Base-by-base conservation (phyloP, 2,329 filamentous ascomycete species). In the Sphaerulina vaccinii region DNA sequence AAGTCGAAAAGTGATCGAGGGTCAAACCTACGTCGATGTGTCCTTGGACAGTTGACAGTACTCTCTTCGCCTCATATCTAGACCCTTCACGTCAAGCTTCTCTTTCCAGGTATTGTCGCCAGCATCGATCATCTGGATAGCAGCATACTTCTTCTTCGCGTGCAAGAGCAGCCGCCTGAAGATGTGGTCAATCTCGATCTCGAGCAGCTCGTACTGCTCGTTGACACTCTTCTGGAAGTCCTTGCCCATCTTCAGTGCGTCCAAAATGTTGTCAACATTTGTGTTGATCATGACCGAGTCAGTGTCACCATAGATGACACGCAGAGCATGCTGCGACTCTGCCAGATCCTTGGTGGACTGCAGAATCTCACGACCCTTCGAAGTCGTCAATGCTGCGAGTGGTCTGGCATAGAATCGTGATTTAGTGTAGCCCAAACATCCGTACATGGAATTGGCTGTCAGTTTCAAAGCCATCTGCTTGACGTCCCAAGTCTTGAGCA, bases 241-340 rank as follows among this genome's bases (percentile, higher is more conserved):
- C 38, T 90, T 85, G 51, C 93, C 95, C 45, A 99, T 87, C 67
- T 88, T 91, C 63, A 96, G 76, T 1, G 93, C 93, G 64, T 95
- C 90, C 24, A 88, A 84, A 23, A 97, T 87, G 60, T 88, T 95
- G 71, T 96, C 89, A 49, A 93, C 90, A 66, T 97, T 97, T 58
- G 93, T 95, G 67, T 99, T 99, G 77, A 99, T 97, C 93, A 99
- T 99, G 73, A 99, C 93, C 7, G 93, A 99, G 72, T 99, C 93
- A 10, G 93, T 99, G 73, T 99, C 93, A 75, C 93, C 93, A 64
- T 99, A 99, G 58, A 99, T 97, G 69, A 99, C 93, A 65, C 93
- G 88, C 23, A 99, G 80, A 13, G 68, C 68, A 54, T 90, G 86
- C 62, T 88, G 91, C 64, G 84, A 88, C 72, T 99, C 93, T 8